Conservation (phyloP, 495 filamentous ascomycete species). For the Penicillium canariense region DNA sequence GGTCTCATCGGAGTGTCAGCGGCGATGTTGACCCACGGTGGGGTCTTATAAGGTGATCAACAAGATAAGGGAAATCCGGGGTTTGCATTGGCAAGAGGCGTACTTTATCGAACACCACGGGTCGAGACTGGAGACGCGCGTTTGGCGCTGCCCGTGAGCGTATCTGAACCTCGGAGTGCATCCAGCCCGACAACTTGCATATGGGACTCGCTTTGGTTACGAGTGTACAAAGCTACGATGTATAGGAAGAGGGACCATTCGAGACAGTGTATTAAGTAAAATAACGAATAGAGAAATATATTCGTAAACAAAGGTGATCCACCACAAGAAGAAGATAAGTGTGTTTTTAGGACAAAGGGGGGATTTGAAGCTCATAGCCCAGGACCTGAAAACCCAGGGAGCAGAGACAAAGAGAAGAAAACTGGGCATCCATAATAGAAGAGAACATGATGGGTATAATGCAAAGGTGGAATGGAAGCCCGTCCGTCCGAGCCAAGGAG, state of each 20-base stretch:
- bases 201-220: too few relatives aligned
- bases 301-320: neutral
- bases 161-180: too few relatives aligned
- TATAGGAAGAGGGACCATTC: neutral
- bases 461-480: slow-evolving; percentile 16
- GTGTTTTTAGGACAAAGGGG: slow-evolving; percentile 3
- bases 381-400: neutral
- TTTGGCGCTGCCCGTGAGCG: neutral
- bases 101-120: neutral
- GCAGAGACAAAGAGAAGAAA: neutral
- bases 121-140: neutral
- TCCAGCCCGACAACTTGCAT: too few relatives aligned
- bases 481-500: slow-evolving; percentile 14
- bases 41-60: neutral
- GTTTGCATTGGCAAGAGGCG: neutral
- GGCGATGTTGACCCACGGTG: neutral
- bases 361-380: neutral
- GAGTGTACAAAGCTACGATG: neutral
- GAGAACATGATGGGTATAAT: slow-evolving; percentile 20
- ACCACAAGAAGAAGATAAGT: neutral
- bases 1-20: neutral
- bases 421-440: slow-evolving; percentile 5
- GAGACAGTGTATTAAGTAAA: neutral
- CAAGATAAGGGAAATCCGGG: neutral
- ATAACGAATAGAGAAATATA: slow-evolving; percentile 2